Evolutionary conservation across 129 eudicot genomes (phyloP), one percentile per base, ranked within the genome.

Genomic region (Arctium minus): DNA sequence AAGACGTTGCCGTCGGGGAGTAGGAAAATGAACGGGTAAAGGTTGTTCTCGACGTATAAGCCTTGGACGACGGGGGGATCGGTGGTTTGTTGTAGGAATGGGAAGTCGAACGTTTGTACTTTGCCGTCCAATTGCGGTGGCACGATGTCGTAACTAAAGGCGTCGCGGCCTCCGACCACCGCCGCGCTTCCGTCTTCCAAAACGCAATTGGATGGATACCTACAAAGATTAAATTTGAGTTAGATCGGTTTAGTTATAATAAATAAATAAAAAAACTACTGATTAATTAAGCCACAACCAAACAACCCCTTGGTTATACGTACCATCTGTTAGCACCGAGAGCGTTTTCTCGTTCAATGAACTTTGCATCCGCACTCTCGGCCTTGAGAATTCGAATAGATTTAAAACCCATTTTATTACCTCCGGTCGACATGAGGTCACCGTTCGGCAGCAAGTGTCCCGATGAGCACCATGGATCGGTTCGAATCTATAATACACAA

Each of bases 401-500:
- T 77, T 40, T 80, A 1, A 33, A 74, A 67, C 94, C 97, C 15
- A 85, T 86, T 32, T 44, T 38, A 48, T 80, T 82, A 31, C 98
- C 98, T 38, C 98, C 98, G 0, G 97, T 88, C 6, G 88, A 84
- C 69, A 94, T 7, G 2, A 94, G 90, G 81, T 77, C 84, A 42
- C 98, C 98, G 17, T 79, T 74, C 3, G 87, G 70, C 12, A 84
- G 22, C 46, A 94, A 32, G 5, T 92, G 92, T 73, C 98, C 98
- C 2, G 89, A 85, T 9, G 98, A 95, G 86, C 98, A 95, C 97
- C 98, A 95, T 76, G 98, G 92, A 81, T 93, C 91, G 15, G 85
- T 72, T 18, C 35, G 37, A 5, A 95, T 37, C 97, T 94, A 77
- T 42, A 53, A 79, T 18, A 18, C 31, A 79, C 5, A 53, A 60